Percentiles rank a stretch among this genome's conserved stretches.
Conservation (phyloP, 768 basidiomycete genomes). For the Wakefieldia striispora region DNA sequence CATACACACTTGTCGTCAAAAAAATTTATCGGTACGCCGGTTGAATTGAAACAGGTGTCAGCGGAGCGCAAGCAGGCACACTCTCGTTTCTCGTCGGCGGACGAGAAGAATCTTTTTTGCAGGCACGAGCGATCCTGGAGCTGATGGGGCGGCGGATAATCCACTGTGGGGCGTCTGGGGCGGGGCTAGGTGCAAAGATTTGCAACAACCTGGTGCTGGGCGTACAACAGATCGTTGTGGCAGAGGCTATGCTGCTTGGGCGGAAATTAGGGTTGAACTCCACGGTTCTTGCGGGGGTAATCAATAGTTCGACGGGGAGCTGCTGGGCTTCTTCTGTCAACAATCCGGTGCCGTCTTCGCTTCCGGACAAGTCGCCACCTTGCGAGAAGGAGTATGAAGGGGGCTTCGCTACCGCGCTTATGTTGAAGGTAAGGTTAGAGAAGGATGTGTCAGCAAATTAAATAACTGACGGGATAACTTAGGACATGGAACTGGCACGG, state of each 20-base stretch:
- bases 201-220: conserved; percentile 84
- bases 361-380: conserved; percentile 71
- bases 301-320: conserved; percentile 80
- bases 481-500: conserved; percentile 86
- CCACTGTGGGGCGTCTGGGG: conserved; percentile 78
- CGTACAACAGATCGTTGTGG: conserved; percentile 78
- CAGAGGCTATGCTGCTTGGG: conserved; percentile 90
- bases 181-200: conserved; percentile 85
- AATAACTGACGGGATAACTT: conserved; percentile 6
- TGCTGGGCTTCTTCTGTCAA: conserved; percentile 87
- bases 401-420: conserved; percentile 79
- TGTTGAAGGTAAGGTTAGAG: conserved; percentile 64
- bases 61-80: conserved; percentile 84
- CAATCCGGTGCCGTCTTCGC: conserved; percentile 79
- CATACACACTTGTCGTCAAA: no score
- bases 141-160: conserved; percentile 82
- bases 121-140: conserved; percentile 57
- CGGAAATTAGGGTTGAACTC: conserved; percentile 78
- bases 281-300: conserved; percentile 71
- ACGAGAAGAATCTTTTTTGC: conserved; percentile 51
- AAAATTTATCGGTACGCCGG: neutral
- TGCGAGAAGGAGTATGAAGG: conserved; percentile 83
- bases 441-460: neutral
- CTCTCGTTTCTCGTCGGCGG: conserved; percentile 93
- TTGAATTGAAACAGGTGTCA: conserved; percentile 53